Percentiles rank a stretch among this genome's conserved stretches.
phyloP scores from a whole-genome alignment of 2,329 filamentous ascomycete genomes.

The Beauveria sp. region DNA sequence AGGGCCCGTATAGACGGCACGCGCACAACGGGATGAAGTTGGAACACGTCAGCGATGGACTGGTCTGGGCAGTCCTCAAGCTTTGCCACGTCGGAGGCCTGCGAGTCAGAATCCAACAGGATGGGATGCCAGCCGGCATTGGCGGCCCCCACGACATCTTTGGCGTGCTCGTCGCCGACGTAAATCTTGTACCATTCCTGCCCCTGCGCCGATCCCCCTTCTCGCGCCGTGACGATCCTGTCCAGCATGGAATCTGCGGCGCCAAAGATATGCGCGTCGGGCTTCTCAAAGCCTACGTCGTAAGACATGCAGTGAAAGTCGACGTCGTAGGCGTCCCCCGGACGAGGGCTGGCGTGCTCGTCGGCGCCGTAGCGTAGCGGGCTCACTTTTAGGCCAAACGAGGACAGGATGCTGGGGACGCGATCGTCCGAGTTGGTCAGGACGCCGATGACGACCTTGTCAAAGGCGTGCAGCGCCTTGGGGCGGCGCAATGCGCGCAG shows the following conservation, averaged over 20 bases:
- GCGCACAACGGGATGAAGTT: slow-evolving; percentile 10
- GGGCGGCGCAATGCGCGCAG: slow-evolving; percentile 31
- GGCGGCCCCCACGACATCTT: slow-evolving; percentile 41
- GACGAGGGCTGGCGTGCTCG: neutral
- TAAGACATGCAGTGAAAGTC: slow-evolving; percentile 57
- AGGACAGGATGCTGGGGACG: slow-evolving; percentile 44
- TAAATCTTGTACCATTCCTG: slow-evolving; percentile 36
- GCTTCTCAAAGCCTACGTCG: slow-evolving; percentile 54
- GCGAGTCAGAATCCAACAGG: slow-evolving; percentile 14
- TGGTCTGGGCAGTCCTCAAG: slow-evolving; percentile 11
- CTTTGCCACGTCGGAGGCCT: neutral
- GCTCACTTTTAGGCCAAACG: slow-evolving; percentile 42
- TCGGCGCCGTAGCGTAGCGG: slow-evolving; percentile 23
- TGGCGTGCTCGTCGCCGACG: slow-evolving; percentile 44
- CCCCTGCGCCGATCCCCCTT: slow-evolving; percentile 8
- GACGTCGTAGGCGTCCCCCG: slow-evolving; percentile 25
- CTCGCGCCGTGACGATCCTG: slow-evolving; percentile 19
- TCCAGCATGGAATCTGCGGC: slow-evolving; percentile 40
- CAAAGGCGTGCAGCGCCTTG: slow-evolving; percentile 18
- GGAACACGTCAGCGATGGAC: slow-evolving; percentile 12
- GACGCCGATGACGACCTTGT: slow-evolving; percentile 42
- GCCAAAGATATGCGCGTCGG: slow-evolving; percentile 45
- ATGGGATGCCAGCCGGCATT: slow-evolving; percentile 19
- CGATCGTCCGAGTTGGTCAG: slow-evolving; percentile 58
- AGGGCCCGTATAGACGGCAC: slow-evolving; percentile 14